These are phyloP conservation scores for Xylaria sp. DNA, from an alignment of 495 filamentous ascomycete species.

Conservation along the genomic window DNA sequence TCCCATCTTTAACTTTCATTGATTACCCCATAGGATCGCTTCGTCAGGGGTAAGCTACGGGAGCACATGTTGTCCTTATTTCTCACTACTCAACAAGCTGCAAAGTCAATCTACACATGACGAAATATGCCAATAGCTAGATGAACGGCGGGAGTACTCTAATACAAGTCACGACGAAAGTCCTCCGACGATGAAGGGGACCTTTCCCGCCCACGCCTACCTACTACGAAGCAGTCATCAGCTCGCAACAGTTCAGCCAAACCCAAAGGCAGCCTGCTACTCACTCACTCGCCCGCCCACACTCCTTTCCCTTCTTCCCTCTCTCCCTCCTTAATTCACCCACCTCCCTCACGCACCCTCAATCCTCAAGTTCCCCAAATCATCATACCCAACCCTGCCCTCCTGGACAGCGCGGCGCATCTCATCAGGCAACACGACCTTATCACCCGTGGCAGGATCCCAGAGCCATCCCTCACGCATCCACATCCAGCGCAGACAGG, in stretches of 20 bases:
- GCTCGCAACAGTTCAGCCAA: background rate
- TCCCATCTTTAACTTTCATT: background rate
- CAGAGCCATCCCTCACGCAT: slow-evolving; percentile 82
- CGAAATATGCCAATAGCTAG: background rate
- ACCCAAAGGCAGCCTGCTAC: background rate
- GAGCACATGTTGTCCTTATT: background rate
- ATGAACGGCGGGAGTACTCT: background rate
- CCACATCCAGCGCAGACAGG: slow-evolving; percentile 92
- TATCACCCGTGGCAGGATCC: slow-evolving; percentile 75
- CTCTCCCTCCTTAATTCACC: no score
- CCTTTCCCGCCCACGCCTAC: background rate
- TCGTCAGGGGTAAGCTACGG: background rate
- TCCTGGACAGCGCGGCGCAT: slow-evolving; percentile 63
- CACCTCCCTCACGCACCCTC: background rate
- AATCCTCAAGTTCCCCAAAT: slow-evolving; percentile 56
- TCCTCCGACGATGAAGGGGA: background rate
- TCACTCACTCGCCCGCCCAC: no score
- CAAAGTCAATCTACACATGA: no score
- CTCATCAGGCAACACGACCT: slow-evolving; percentile 60
- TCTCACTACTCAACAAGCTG: no score
- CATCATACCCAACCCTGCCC: slow-evolving; percentile 69
- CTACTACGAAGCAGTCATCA: background rate
- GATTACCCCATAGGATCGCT: background rate
- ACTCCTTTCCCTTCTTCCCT: no score
- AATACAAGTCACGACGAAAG: background rate